Base-by-base conservation (phyloP, 1,284 basidiomycete species). In the Mycena citricolor region DNA sequence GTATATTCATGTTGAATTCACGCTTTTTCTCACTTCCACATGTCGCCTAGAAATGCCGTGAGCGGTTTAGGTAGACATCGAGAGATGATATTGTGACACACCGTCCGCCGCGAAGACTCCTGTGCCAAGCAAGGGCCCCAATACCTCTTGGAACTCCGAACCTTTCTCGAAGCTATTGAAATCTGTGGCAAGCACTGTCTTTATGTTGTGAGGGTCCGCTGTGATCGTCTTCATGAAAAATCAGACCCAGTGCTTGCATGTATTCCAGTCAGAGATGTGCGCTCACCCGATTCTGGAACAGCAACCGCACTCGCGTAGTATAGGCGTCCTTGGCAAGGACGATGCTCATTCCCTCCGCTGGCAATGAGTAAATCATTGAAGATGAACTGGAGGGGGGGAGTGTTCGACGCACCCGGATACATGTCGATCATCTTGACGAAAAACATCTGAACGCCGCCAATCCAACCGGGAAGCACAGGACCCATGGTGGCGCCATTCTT, bases 171-270 rank as follows among this genome's bases (percentile, higher is more conserved):
- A 52, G 29, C 14, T 24, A 23, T 14, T 21, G 22, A 52, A 52
- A 3, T 42, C 38, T 2, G 47, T 52, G 5, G 51, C 47, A 17
- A 53, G 37, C 8, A 53, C 44, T 4, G 56, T 35, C 42, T 55
- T 55, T 29, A 55, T 41, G 32, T 64, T 56, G 17, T 66, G 61
- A 4, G 64, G 63, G 21, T 60, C 60, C 10, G 49, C 47, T 0
- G 65, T 67, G 20, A 66, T 37, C 34, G 61, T 54, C 34, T 57
- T n/a, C n/a, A n/a, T n/a, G n/a, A n/a, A n/a, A n/a, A n/a, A n/a
- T n/a, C n/a, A n/a, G 46, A 54, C 58, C 59, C n/a, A 62, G 31
- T 16, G 32, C 12, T 28, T 19, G 5, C 23, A n/a, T 12, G 10
- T 4, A 39, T 13, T 4, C 6, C 16, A 39, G 19, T 19, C 17